Percentiles rank a stretch among this genome's conserved stretches.
phyloP scores from a whole-genome alignment of 179 eudicot species.

The Camellia oleifera region DNA sequence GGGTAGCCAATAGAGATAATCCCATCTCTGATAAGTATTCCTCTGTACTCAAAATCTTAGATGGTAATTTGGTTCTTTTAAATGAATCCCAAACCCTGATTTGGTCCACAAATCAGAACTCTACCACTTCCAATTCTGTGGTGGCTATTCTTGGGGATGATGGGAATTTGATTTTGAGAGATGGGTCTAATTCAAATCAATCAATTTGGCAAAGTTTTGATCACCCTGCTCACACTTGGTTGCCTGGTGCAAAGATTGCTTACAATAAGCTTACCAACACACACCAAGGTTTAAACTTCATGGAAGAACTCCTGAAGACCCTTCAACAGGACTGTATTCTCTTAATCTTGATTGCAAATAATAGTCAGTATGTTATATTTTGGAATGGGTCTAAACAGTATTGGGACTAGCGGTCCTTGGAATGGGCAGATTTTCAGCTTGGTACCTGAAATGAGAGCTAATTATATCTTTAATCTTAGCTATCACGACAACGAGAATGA shows the following conservation, averaged over 20 bases:
- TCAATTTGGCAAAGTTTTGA: conserved; percentile 14
- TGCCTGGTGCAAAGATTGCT: not conserved
- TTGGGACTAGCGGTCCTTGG: conserved; percentile 33
- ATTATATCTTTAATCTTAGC: not conserved
- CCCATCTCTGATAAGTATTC: conserved; percentile 4
- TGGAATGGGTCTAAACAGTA: conserved; percentile 22
- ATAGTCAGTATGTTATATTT: conserved; percentile 7
- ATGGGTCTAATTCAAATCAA: not conserved
- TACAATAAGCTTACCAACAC: conserved; percentile 3
- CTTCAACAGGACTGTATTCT: conserved; percentile 18
- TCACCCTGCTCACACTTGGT: not conserved
- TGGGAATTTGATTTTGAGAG: conserved; percentile 12
- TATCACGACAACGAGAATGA: not conserved
- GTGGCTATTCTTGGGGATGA: not conserved
- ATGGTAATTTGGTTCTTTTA: not conserved
- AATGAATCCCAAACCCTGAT: not conserved
- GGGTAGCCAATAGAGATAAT: conserved; percentile 12
- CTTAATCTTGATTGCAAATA: conserved; percentile 12
- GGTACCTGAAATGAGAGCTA: not conserved
- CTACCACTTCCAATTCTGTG: not conserved
- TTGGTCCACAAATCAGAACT: conserved; percentile 5
- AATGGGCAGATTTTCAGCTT: conserved; percentile 17
- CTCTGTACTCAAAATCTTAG: not conserved
- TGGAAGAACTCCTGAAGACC: conserved; percentile 24
- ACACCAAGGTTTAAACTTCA: not conserved